Percentiles rank a stretch among this genome's conserved stretches.
phyloP scores from a whole-genome alignment of 306 rosid species.

The Phaseolus lunatus region DNA sequence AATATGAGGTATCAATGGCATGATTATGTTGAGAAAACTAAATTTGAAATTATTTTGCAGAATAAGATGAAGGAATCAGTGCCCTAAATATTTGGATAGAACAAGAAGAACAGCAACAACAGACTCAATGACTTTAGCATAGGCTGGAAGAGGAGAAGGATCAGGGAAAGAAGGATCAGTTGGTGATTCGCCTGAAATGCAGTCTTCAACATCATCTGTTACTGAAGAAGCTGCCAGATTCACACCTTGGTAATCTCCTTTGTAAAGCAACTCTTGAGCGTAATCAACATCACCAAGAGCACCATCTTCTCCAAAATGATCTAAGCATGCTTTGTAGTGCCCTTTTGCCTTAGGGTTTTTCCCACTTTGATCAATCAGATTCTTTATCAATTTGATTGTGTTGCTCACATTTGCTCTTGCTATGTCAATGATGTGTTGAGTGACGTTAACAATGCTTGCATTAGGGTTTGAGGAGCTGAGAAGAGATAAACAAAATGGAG shows the following conservation, averaged over 20 bases:
- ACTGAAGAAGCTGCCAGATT: not conserved
- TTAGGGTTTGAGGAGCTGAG: not conserved
- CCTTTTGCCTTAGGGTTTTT: not conserved
- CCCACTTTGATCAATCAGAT: not conserved
- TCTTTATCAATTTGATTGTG: not conserved
- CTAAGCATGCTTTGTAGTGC: not conserved
- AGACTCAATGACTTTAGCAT: not conserved
- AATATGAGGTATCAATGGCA: too few relatives aligned
- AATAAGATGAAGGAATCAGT: not conserved
- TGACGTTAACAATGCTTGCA: not conserved
- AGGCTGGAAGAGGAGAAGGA: not conserved
- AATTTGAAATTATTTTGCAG: too few relatives aligned
- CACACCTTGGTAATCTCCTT: not conserved
- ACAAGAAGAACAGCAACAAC: not conserved
- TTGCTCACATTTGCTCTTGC: not conserved
- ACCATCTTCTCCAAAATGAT: not conserved
- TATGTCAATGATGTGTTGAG: not conserved
- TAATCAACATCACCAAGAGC: not conserved
- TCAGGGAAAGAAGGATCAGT: not conserved
- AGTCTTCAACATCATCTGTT: not conserved
- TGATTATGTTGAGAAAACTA: too few relatives aligned
- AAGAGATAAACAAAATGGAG: constrained; percentile 12
- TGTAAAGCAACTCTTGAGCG: not conserved
- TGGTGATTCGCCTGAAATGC: not conserved
- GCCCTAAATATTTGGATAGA: not conserved